These are phyloP conservation scores for Ampelomyces quisqualis DNA, from an alignment of 2,329 filamentous ascomycete genomes.

Conservation along the genomic window DNA sequence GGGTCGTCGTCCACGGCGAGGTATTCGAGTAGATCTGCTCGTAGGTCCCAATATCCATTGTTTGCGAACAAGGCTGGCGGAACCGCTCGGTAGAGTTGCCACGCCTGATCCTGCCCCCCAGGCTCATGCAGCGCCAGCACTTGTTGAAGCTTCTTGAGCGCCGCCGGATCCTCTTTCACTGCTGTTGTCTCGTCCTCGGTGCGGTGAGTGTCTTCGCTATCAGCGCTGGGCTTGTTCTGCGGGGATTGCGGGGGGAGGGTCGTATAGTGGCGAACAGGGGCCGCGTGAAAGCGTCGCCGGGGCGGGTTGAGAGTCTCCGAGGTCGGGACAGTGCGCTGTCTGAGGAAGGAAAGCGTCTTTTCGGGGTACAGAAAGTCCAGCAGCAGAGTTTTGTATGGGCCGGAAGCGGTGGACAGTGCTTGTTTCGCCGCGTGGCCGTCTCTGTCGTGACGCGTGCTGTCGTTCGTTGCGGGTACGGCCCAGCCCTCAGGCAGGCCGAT, in stretches of 20 bases:
- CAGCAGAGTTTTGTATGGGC: slow-evolving; percentile 20
- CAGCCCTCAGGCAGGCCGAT: too few species aligned
- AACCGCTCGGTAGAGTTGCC: slow-evolving; percentile 42
- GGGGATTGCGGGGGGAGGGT: slow-evolving; percentile 18
- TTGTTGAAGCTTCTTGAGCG: slow-evolving; percentile 21
- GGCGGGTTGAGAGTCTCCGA: slow-evolving; percentile 28
- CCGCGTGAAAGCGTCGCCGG: slow-evolving; percentile 22
- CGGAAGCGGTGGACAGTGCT: slow-evolving; percentile 2
- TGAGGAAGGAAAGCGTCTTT: slow-evolving; percentile 46
- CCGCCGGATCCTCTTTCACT: slow-evolving; percentile 16
- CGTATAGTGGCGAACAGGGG: slow-evolving; percentile 31
- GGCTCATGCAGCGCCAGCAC: slow-evolving; percentile 15
- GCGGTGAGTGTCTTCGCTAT: too few species aligned
- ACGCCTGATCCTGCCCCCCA: slow-evolving; percentile 36
- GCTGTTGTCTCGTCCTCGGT: slow-evolving; percentile 2
- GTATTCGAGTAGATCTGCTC: slow-evolving; percentile 33
- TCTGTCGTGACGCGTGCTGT: slow-evolving; percentile 15
- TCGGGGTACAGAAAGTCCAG: slow-evolving; percentile 54
- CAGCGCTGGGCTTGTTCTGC: too few species aligned
- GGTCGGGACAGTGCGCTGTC: slow-evolving; percentile 23
- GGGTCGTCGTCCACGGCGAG: slow-evolving; percentile 21
- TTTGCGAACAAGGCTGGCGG: slow-evolving; percentile 5
- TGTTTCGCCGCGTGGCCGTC: slow-evolving; percentile 9
- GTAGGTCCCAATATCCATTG: slow-evolving; percentile 9
- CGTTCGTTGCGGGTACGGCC: slow-evolving; percentile 8